Evolutionary conservation across 768 basidiomycete species (phyloP).

Genomic region (Omphalotus guepiniiformis): DNA sequence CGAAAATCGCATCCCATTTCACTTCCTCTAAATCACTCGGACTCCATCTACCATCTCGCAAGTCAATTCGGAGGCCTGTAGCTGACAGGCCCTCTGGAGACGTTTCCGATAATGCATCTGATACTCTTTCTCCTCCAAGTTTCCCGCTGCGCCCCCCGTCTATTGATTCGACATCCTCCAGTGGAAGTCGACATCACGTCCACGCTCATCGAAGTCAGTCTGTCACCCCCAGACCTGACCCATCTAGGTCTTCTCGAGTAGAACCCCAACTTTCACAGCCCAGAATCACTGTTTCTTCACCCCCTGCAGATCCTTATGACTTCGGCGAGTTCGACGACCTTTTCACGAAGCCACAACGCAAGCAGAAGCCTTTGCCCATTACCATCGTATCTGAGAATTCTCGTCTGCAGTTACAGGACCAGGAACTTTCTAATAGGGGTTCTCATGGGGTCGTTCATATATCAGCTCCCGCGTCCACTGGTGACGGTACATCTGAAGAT

Average conservation of each 20-base stretch:
- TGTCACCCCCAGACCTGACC: too few species aligned
- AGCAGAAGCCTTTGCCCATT: slow-evolving; percentile 4
- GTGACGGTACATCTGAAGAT: too few species aligned
- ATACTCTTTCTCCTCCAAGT: slow-evolving; percentile 27
- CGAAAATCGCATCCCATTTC: slow-evolving; percentile 58
- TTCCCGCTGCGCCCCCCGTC: slow-evolving; percentile 36
- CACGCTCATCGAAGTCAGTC: too few species aligned
- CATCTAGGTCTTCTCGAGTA: too few species aligned
- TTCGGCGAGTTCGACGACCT: slow-evolving; percentile 49
- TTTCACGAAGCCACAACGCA: slow-evolving; percentile 39
- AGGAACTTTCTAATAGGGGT: too few species aligned
- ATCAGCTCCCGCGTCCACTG: too few species aligned
- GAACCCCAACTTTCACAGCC: slow-evolving; percentile 18
- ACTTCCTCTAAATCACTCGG: slow-evolving; percentile 32
- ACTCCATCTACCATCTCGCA: background rate
- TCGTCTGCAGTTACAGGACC: background rate
- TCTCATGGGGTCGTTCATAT: too few species aligned
- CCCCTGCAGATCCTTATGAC: slow-evolving; percentile 31
- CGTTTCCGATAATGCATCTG: slow-evolving; percentile 18
- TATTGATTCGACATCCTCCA: slow-evolving; percentile 45
- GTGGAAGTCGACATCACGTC: slow-evolving; percentile 31
- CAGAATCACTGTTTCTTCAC: slow-evolving; percentile 39
- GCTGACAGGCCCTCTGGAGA: slow-evolving; percentile 22
- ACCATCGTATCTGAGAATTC: too few species aligned
- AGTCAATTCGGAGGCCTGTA: slow-evolving; percentile 17